Percentiles rank a stretch among this genome's conserved stretches.
Conservation (phyloP, 768 basidiomycete species). For the Chalciporus piperatus region DNA sequence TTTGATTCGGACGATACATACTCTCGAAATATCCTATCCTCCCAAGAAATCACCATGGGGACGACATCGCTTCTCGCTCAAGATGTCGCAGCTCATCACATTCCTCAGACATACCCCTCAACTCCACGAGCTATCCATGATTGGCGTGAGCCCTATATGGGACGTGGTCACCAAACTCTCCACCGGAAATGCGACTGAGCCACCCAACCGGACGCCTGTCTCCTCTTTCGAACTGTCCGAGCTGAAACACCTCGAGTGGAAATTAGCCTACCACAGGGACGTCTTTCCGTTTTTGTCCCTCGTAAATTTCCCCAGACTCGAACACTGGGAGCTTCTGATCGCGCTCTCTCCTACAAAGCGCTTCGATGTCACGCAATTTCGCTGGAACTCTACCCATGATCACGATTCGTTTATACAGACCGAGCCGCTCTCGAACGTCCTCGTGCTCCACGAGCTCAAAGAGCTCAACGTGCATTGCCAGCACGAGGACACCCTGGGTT, state of each 20-base stretch:
- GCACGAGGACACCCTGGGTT: conserved; percentile 37
- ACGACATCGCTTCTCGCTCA: conserved; percentile 33
- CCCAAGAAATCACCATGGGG: conserved; percentile 23
- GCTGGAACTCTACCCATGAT: conserved; percentile 25
- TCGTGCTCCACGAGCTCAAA: conserved; percentile 32
- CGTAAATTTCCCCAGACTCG: conserved; percentile 38
- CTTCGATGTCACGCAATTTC: conserved; percentile 25
- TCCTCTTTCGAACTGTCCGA: conserved; percentile 34
- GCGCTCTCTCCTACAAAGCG: conserved; percentile 32
- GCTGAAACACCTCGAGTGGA: conserved; percentile 48
- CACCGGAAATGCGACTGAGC: conserved; percentile 9
- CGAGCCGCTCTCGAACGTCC: conserved; percentile 26
- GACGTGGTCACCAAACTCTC: conserved; percentile 21
- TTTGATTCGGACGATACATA: conserved; percentile 38
- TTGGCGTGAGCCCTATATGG: conserved; percentile 42
- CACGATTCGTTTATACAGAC: conserved; percentile 29
- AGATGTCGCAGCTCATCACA: conserved; percentile 38
- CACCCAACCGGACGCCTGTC: conserved; percentile 4
- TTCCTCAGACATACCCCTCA: conserved; percentile 38
- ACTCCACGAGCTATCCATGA: conserved; percentile 43
- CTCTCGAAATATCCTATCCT: conserved; percentile 42
- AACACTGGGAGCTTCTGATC: conserved; percentile 45
- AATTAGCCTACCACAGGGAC: conserved; percentile 41
- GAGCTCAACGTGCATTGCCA: conserved; percentile 44
- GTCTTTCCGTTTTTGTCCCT: conserved; percentile 44